Conservation (phyloP, 2,329 filamentous ascomycete genomes). For the Exophiala viscosa region DNA sequence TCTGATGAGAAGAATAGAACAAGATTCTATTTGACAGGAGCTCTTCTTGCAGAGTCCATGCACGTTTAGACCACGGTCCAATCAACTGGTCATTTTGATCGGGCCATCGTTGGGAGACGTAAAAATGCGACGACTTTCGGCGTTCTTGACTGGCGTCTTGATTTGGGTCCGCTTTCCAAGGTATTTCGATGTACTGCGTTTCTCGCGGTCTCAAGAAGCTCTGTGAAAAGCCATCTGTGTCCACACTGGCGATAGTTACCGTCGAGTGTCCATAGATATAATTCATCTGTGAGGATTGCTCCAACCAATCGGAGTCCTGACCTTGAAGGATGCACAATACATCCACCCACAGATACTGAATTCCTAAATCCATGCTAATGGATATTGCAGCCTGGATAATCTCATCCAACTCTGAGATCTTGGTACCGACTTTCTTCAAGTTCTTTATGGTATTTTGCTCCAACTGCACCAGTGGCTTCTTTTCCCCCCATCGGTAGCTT, state of each 20-base stretch:
- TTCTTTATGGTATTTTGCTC: background rate
- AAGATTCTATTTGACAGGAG: background rate
- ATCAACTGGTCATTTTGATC: background rate
- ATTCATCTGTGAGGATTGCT: constrained; percentile 4
- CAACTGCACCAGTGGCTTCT: background rate
- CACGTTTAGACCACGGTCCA: background rate
- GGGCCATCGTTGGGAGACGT: constrained; percentile 1
- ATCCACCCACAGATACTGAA: constrained; percentile 3
- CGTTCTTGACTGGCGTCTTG: background rate
- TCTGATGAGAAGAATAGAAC: background rate
- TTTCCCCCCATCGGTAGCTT: constrained; percentile 1
- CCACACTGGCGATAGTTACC: constrained; percentile 3
- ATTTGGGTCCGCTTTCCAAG: background rate
- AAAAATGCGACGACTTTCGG: background rate
- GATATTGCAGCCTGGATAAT: background rate
- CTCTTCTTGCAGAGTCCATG: background rate
- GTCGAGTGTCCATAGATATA: constrained; percentile 2
- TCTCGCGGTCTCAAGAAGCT: constrained; percentile 1
- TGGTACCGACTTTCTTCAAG: background rate
- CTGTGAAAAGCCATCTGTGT: constrained; percentile 1
- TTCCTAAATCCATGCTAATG: background rate
- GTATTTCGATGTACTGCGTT: background rate
- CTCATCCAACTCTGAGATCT: background rate
- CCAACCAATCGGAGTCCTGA: constrained; percentile 2
- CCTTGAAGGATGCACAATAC: constrained; percentile 2